Conservation (phyloP, 2,329 filamentous ascomycete species). For the Sclerotinia borealis region DNA sequence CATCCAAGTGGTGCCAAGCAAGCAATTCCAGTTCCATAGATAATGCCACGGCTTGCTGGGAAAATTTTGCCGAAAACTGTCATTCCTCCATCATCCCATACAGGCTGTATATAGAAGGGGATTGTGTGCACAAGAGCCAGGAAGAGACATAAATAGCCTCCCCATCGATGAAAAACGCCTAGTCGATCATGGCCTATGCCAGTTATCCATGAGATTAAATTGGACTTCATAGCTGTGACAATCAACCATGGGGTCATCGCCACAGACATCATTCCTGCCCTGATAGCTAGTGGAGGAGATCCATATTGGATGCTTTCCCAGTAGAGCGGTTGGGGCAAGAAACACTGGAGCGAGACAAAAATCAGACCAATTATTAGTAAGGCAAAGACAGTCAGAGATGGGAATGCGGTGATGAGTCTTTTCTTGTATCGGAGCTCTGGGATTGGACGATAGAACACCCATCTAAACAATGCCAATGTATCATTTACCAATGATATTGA, state of each 20-base stretch:
- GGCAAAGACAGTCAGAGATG: constrained; percentile 66
- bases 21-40: constrained; percentile 81
- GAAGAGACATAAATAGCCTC: constrained; percentile 78
- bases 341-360: constrained; percentile 76
- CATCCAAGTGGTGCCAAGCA: constrained; percentile 75
- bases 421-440: constrained; percentile 65
- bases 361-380: constrained; percentile 62
- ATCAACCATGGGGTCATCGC: constrained; percentile 92
- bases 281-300: constrained; percentile 80
- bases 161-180: constrained; percentile 91
- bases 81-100: constrained; percentile 75
- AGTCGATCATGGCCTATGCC: constrained; percentile 88
- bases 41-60: constrained; percentile 55
- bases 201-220: constrained; percentile 74
- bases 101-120: constrained; percentile 83
- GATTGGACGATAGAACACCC: constrained; percentile 82
- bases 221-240: constrained; percentile 84
- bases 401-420: constrained; percentile 65
- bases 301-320: constrained; percentile 82
- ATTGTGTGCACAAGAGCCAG: constrained; percentile 78
- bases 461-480: constrained; percentile 74
- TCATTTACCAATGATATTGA: constrained; percentile 72
- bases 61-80: constrained; percentile 66
- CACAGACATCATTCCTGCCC: constrained; percentile 86
- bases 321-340: constrained; percentile 82